phyloP scores from a whole-genome alignment of 1,284 basidiomycete genomes.

The Earliella scabrosa region DNA sequence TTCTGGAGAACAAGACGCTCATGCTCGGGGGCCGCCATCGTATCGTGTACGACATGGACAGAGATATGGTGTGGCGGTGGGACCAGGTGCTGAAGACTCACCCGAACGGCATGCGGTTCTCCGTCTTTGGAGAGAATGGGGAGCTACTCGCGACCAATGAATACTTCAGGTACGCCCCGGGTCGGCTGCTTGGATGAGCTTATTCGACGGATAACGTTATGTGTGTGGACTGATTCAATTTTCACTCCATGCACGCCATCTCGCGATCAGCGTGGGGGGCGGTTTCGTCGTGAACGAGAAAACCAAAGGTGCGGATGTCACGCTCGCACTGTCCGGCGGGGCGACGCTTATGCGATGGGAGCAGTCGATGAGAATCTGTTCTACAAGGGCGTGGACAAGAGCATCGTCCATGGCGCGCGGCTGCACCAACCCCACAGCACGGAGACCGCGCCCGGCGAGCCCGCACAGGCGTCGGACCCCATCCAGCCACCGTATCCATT shows the following conservation, averaged over 20 bases:
- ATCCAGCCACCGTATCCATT: slow-evolving; percentile 83
- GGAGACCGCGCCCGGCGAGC: slow-evolving; percentile 37
- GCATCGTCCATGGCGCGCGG: slow-evolving; percentile 77
- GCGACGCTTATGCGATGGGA: slow-evolving; percentile 6
- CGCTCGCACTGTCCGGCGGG: not conserved
- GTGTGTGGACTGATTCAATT: too few relatives aligned
- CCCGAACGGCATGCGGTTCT: slow-evolving; percentile 93
- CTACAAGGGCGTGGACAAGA: slow-evolving; percentile 94
- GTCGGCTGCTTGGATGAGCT: too few relatives aligned
- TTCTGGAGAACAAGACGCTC: slow-evolving; percentile 68
- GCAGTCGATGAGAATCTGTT: slow-evolving; percentile 92
- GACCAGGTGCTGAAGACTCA: slow-evolving; percentile 81
- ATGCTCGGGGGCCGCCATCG: slow-evolving; percentile 73
- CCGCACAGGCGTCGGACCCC: slow-evolving; percentile 34
- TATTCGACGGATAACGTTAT: too few relatives aligned
- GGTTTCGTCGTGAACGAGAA: slow-evolving; percentile 93
- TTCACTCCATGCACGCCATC: slow-evolving; percentile 3
- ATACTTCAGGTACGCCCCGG: slow-evolving; percentile 80
- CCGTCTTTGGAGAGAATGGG: slow-evolving; percentile 81
- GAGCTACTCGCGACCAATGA: slow-evolving; percentile 93
- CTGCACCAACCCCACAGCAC: slow-evolving; percentile 70
- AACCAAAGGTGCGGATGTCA: slow-evolving; percentile 63
- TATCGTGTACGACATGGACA: slow-evolving; percentile 85
- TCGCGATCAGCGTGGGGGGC: slow-evolving; percentile 71
- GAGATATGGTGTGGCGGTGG: slow-evolving; percentile 93